A percentile compares a stretch with the other conserved stretches of the same genome.
phyloP scores from a whole-genome alignment of 2,329 filamentous ascomycete species.

The Volutella citrinella region DNA sequence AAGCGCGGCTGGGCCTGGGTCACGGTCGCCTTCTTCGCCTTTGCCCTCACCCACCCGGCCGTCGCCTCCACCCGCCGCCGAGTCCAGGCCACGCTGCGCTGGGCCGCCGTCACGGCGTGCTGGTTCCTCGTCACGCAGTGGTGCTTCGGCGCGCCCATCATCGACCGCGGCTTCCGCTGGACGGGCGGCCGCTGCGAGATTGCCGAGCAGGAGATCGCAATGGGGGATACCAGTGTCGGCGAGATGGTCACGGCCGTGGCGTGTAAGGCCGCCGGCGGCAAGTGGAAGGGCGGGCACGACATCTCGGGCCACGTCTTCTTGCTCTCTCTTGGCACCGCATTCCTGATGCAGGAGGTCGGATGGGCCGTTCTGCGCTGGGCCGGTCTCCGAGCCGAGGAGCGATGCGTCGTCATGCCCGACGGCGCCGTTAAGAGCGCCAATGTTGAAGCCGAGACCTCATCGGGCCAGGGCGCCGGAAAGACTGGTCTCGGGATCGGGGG shows the following conservation, averaged over 20 bases:
- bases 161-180: conserved; percentile 85
- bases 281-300: conserved; percentile 92
- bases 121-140: conserved; percentile 93
- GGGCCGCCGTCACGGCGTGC: conserved; percentile 66
- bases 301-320: conserved; percentile 95
- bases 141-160: conserved; percentile 89
- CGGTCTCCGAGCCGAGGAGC: conserved; percentile 52
- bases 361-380: conserved; percentile 52
- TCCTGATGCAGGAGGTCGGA: conserved; percentile 75
- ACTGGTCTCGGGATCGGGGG: conserved; percentile 42
- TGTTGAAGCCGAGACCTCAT: conserved; percentile 39
- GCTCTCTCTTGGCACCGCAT: conserved; percentile 77
- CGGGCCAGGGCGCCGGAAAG: conserved; percentile 20
- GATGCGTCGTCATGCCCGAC: conserved; percentile 63
- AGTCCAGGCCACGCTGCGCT: conserved; percentile 63
- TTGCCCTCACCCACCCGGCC: conserved; percentile 66
- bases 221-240: conserved; percentile 44
- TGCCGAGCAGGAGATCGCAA: conserved; percentile 44
- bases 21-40: conserved; percentile 67
- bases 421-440: conserved; percentile 61
- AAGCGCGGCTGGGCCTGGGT: conserved; percentile 96
- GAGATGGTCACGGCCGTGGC: conserved; percentile 68
- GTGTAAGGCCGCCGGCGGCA: conserved; percentile 78
- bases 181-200: conserved; percentile 82
- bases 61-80: conserved; percentile 35